Evolutionary conservation across 192 early-diverging fungal species (phyloP), one percentile per base, ranked within the genome.

Genomic region (Funneliformis geosporum): DNA sequence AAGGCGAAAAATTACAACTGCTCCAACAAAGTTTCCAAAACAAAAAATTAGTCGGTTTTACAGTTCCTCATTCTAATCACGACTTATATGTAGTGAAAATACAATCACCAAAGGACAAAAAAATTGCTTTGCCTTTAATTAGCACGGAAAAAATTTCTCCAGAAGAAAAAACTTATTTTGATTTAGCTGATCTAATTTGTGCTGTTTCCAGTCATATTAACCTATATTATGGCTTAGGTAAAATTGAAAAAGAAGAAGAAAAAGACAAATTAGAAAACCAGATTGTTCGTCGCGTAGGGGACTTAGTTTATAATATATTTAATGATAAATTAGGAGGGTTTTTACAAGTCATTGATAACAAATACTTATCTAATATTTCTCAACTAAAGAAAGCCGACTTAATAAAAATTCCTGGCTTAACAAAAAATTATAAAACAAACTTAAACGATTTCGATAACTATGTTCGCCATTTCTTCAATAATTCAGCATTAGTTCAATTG

Each of bases 261-360:
- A 55, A 73, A 18, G 71, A 73, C 28, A 73, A 55, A 73, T 73
- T 73, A 73, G 71, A 73, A 73, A 73, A 73, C 23, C 71, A 73
- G 55, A 16, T 73, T 55, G 16, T 55, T 21, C 71, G 71, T 2
- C 71, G 46, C 2, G 46, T 55, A 0, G 71, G 71, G 0, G 46
- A 73, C 28, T n/a, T 73, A 73, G 21, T 55, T 55, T 73, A 73
- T 33, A 73, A 55, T 25, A 73, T 73, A 10, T 73, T 73, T 55
- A n/a, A 73, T 0, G 55, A 73, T 16, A 55, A 73, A 23, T 23
- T 73, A 46, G 71, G 71, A 7, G 71, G 71, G 5, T 73, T 73
- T 73, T 47, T 55, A 14, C 71, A 73, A 73, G 46, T 55, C 12
- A 55, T 73, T 47, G 21, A 55, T 55, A 73, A 5, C 25, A 55